phyloP scores from a whole-genome alignment of 345 rosid species.

The Bretschneidera sinensis region DNA sequence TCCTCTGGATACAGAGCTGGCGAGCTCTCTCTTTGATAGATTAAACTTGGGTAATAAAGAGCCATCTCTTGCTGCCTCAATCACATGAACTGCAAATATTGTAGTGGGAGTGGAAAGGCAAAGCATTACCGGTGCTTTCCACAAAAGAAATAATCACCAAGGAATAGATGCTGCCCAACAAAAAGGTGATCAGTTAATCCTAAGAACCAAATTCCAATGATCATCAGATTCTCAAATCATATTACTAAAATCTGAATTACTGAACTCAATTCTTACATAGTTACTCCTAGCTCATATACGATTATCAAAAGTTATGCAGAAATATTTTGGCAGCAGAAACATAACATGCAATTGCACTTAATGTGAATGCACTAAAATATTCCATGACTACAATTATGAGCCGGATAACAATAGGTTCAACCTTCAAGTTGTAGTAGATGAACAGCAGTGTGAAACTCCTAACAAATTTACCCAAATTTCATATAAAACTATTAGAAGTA shows the following conservation, averaged over 20 bases:
- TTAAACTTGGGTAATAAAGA: slow-evolving; percentile 53
- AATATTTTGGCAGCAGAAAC: too few relatives aligned
- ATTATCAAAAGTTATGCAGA: too few relatives aligned
- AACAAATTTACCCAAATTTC: too few relatives aligned
- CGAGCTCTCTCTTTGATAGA: slow-evolving; percentile 52
- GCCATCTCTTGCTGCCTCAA: slow-evolving; percentile 40
- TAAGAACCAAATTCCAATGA: slow-evolving; percentile 7
- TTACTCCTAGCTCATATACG: not conserved
- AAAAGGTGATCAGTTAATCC: slow-evolving; percentile 15
- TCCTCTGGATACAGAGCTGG: slow-evolving; percentile 47
- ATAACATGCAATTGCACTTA: too few relatives aligned
- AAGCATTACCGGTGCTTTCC: slow-evolving; percentile 10
- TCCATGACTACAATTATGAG: too few relatives aligned
- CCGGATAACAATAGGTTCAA: too few relatives aligned
- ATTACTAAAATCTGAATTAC: not conserved
- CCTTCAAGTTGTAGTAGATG: too few relatives aligned
- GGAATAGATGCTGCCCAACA: slow-evolving; percentile 19
- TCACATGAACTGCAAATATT: slow-evolving; percentile 12
- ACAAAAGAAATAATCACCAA: slow-evolving; percentile 22
- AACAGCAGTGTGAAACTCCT: too few relatives aligned
- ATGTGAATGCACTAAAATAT: too few relatives aligned
- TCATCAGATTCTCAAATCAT: slow-evolving; percentile 8
- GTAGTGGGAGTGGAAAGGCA: slow-evolving; percentile 3
- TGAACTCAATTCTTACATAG: not conserved
- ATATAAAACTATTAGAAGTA: too few relatives aligned